Evolutionary conservation across 2,329 filamentous ascomycete genomes (phyloP).

Genomic region (Aspergillus versicolor): DNA sequence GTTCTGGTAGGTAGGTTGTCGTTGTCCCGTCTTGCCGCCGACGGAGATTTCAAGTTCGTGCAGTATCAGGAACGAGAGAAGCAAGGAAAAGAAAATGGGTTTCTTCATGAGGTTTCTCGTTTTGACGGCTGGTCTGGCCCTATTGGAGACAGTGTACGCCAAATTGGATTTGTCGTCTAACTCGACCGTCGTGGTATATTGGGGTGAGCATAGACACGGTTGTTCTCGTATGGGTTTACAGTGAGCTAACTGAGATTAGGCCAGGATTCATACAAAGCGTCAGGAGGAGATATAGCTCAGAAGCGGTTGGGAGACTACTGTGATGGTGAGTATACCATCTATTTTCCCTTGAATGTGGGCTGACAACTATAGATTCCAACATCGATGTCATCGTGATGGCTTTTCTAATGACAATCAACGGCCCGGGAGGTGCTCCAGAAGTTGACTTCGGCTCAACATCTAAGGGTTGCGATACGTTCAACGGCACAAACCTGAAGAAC

Average conservation of each 20-base stretch:
- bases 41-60: not conserved
- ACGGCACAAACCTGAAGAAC: conserved; percentile 57
- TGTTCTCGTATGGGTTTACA: too few species aligned
- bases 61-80: not conserved
- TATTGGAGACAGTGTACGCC: conserved; percentile 35
- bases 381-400: conserved; percentile 56
- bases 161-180: conserved; percentile 40
- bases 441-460: conserved; percentile 66
- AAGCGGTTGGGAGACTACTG: conserved; percentile 60
- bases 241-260: conserved; percentile 28
- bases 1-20: not conserved
- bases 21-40: not conserved
- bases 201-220: conserved; percentile 45
- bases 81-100: conserved; percentile 23
- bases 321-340: conserved; percentile 45
- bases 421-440: conserved; percentile 48
- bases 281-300: conserved; percentile 50
- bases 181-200: conserved; percentile 60
- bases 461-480: conserved; percentile 60
- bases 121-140: conserved; percentile 29
- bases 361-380: conserved; percentile 22
- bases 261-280: conserved; percentile 61
- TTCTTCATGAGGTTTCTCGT: conserved; percentile 24
- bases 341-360: not conserved
- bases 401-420: conserved; percentile 60